Conservation (phyloP, 352 stramenopile genomes). For the Phytophthora sojae region DNA sequence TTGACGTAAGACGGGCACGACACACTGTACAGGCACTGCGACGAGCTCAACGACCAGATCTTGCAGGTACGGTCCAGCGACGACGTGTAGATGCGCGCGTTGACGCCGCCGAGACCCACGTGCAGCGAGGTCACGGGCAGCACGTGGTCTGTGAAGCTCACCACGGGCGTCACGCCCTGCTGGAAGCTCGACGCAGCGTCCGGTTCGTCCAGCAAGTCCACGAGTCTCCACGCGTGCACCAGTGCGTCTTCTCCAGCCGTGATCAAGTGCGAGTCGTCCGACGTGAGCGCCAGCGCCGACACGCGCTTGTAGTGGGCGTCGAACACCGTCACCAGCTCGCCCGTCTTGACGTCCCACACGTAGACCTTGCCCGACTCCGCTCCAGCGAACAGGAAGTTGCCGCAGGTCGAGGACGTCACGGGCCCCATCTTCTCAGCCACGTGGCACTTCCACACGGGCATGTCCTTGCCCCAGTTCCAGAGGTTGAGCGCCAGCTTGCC, state of each 20-base stretch:
- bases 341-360: constrained; percentile 86
- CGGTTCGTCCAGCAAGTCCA: constrained; percentile 73
- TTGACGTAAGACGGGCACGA: constrained; percentile 81
- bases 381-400: constrained; percentile 80
- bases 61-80: constrained; percentile 84
- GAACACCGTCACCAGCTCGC: constrained; percentile 81
- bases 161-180: constrained; percentile 57
- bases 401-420: constrained; percentile 59
- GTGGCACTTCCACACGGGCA: constrained; percentile 78
- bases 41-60: constrained; percentile 68
- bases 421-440: constrained; percentile 80
- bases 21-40: constrained; percentile 68
- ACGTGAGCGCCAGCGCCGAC: constrained; percentile 67
- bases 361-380: constrained; percentile 86
- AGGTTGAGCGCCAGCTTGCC: constrained; percentile 74
- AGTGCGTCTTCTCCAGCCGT: constrained; percentile 85
- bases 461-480: constrained; percentile 73
- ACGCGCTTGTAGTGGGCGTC: constrained; percentile 91
- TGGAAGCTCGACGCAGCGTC: constrained; percentile 66
- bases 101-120: constrained; percentile 69
- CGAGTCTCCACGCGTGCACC: constrained; percentile 80
- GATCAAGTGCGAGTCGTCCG: constrained; percentile 81
- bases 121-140: constrained; percentile 78
- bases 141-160: constrained; percentile 84
- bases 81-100: constrained; percentile 77